A percentile compares a stretch with the other conserved stretches of the same genome.
Conservation (phyloP, 2,329 filamentous ascomycete species). For the Ceratocystis alfenasii region DNA sequence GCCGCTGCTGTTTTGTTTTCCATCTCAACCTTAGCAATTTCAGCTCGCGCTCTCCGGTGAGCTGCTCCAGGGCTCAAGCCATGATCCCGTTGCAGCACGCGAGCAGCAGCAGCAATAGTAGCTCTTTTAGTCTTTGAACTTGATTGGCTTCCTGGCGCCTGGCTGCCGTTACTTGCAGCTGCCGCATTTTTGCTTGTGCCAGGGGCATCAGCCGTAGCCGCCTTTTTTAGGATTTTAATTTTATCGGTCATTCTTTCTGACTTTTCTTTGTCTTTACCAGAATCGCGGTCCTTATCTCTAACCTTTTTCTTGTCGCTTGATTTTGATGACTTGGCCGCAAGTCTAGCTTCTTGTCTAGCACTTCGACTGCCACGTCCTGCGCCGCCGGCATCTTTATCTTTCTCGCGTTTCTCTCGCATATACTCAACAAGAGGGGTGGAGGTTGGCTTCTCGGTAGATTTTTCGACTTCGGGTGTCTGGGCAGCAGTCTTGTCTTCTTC, state of each 20-base stretch:
- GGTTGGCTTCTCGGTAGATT: slow-evolving; percentile 40
- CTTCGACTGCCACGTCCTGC: slow-evolving; percentile 44
- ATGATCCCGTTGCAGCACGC: slow-evolving; percentile 54
- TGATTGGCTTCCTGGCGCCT: not conserved
- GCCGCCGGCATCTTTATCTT: slow-evolving; percentile 44
- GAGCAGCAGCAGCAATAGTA: slow-evolving; percentile 51
- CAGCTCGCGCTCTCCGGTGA: slow-evolving; percentile 47
- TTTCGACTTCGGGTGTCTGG: slow-evolving; percentile 34
- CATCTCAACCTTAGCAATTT: slow-evolving; percentile 45
- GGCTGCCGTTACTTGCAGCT: slow-evolving; percentile 25
- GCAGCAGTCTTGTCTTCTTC: slow-evolving; percentile 36
- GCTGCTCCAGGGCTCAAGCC: slow-evolving; percentile 52
- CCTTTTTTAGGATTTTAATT: slow-evolving; percentile 52
- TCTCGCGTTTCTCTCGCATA: slow-evolving; percentile 75
- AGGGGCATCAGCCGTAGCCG: slow-evolving; percentile 35
- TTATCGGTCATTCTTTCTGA: slow-evolving; percentile 43
- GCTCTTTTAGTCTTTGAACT: slow-evolving; percentile 42
- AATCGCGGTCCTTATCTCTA: slow-evolving; percentile 46
- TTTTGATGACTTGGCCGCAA: slow-evolving; percentile 37
- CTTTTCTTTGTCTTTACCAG: slow-evolving; percentile 39
- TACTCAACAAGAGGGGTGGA: slow-evolving; percentile 85
- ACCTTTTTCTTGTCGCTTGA: slow-evolving; percentile 34
- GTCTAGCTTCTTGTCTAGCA: slow-evolving; percentile 41
- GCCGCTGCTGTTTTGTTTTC: slow-evolving; percentile 31
- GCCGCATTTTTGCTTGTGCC: slow-evolving; percentile 30